Percentiles rank a stretch among this genome's conserved stretches.
Evolutionary conservation across 1,139 yeast genomes (phyloP).

Genomic region (Zygoascus meyerae): DNA sequence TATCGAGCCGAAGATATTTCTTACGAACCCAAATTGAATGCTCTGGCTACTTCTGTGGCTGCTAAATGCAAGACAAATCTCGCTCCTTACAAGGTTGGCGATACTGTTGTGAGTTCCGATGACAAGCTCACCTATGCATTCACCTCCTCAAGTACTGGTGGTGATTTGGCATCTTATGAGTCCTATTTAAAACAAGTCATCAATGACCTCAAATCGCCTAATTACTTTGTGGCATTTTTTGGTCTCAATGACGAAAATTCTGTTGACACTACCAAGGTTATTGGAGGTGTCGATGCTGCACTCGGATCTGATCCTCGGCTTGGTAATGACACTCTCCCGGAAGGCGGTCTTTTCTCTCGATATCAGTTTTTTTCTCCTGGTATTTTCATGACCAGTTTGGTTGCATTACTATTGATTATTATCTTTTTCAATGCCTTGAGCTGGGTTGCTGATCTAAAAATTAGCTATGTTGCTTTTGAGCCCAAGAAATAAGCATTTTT

Average conservation of each 20-base stretch:
- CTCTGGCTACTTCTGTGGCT: conserved; percentile 23
- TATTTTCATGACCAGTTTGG: conserved; percentile 60
- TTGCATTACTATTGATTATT: conserved; percentile 47
- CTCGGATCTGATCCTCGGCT: too few relatives aligned
- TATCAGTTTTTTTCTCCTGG: conserved; percentile 57
- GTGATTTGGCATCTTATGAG: conserved; percentile 5
- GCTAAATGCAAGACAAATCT: conserved; percentile 28
- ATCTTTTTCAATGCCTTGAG: conserved; percentile 50
- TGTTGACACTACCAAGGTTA: background rate
- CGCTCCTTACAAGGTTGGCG: conserved; percentile 25
- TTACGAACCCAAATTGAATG: conserved; percentile 8
- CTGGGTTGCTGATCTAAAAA: conserved; percentile 58
- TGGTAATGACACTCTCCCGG: background rate
- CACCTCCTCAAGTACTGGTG: conserved; percentile 23
- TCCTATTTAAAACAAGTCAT: conserved; percentile 4
- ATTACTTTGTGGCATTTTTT: conserved; percentile 7
- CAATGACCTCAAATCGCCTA: conserved; percentile 6
- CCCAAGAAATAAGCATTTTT: conserved; percentile 10
- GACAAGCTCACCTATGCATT: conserved; percentile 29
- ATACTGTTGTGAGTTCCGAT: conserved; percentile 28
- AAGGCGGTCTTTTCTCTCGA: conserved; percentile 38
- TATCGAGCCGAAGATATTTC: conserved; percentile 1
- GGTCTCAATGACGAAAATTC: background rate
- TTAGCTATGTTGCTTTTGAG: conserved; percentile 68
- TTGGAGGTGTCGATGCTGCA: too few relatives aligned